Evolutionary conservation across 306 rosid genomes (phyloP), one percentile per base, ranked within the genome.

Genomic region (Cercis canadensis): DNA sequence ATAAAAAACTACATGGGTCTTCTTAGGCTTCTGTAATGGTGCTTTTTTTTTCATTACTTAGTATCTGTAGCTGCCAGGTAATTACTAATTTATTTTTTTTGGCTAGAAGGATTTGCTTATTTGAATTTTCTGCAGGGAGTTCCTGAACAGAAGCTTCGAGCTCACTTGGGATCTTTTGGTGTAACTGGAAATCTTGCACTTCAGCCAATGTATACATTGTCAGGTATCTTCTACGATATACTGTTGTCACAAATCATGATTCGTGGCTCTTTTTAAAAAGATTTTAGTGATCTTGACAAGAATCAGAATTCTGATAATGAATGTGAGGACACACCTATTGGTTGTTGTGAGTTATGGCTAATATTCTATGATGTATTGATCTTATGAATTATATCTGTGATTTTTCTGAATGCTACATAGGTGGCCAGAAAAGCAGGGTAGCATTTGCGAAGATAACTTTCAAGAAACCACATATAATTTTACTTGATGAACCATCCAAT

Each of bases 341-440:
- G 29, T 24, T 24, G 3, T 24, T 3, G 29, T 24, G n/a, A n/a
- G n/a, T 57, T 57, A 17, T 62, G 34, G 40, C 43, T 57, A 62
- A 19, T 47, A 14, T 58, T 32, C 33, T 15, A 45, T 15, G 70
- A 33, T 57, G 40, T 46, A 36, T 62, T 53, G 41, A 65, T 44
- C 31, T 57, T 67, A 24, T 51, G 57, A 29, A 49, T 69, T 76
- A 50, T 24, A 50, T 53, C 21, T 53, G n/a, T n/a, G 62, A 59
- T 59, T 71, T 71, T 41, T 70, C 40, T 41, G 57, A 60, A 58
- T 76, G 68, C 67, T 61, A 18, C 70, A 65, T 67, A 95, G 99
- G 99, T 74, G 99, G 99, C 74, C 99, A 95, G 87, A 95, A 95
- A 82, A 95, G 99, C 83, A 91, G 99, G 83, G 99, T 95, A 66